phyloP scores from a whole-genome alignment of 129 eudicot species.

The Smallanthus sonchifolius region DNA sequence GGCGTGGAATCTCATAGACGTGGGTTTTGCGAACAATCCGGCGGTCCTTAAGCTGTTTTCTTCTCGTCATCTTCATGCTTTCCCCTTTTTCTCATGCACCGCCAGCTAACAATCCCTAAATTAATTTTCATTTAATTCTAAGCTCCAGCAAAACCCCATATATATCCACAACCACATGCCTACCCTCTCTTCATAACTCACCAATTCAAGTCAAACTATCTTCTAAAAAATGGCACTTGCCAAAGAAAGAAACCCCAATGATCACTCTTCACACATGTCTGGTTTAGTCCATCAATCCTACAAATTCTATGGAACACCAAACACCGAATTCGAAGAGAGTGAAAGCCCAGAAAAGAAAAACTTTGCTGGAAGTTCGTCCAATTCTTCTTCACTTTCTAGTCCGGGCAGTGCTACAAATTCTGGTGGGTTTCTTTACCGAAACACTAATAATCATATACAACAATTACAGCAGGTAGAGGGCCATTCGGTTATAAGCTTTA shows the following conservation, averaged over 20 bases:
- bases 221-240: constrained; percentile 48
- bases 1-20: constrained; percentile 54
- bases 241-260: constrained; percentile 45
- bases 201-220: not conserved
- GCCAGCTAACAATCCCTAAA: constrained; percentile 66
- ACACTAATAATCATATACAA: constrained; percentile 25
- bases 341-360: constrained; percentile 42
- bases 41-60: constrained; percentile 64
- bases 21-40: constrained; percentile 77
- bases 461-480: constrained; percentile 47
- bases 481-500: constrained; percentile 69
- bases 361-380: constrained; percentile 36
- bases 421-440: constrained; percentile 28
- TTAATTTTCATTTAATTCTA: constrained; percentile 18
- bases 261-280: constrained; percentile 34
- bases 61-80: constrained; percentile 23
- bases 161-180: constrained; percentile 24
- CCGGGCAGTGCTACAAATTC: constrained; percentile 66
- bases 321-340: constrained; percentile 25
- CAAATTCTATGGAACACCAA: constrained; percentile 29
- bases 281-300: constrained; percentile 34
- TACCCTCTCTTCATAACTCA: constrained; percentile 9
- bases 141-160: not conserved
- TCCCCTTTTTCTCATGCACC: constrained; percentile 22
- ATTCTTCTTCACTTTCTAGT: constrained; percentile 70